phyloP scores from a whole-genome alignment of 176 grass and related monocot species.

The Oryza meridionalis region DNA sequence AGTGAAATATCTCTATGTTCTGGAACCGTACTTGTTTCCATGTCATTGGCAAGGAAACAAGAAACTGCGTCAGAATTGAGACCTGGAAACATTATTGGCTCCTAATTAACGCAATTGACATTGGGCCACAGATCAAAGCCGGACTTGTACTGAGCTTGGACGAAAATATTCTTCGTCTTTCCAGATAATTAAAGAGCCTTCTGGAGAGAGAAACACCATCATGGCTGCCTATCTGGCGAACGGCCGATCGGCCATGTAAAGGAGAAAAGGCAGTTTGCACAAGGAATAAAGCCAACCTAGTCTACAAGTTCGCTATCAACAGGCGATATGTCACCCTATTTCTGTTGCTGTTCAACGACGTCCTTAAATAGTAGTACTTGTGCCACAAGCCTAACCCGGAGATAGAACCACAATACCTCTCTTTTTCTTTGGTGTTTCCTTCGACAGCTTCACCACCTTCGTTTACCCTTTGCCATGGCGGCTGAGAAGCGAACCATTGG shows the following conservation, averaged over 20 bases:
- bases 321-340: constrained; percentile 17
- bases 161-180: neutral
- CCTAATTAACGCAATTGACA: neutral
- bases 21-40: neutral
- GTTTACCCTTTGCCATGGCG: constrained; percentile 35
- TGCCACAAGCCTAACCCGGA: constrained; percentile 29
- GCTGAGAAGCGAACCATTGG: constrained; percentile 48
- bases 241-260: constrained; percentile 14
- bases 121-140: constrained; percentile 11
- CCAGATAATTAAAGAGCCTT: constrained; percentile 39
- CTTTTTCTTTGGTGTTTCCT: neutral
- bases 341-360: constrained; percentile 23
- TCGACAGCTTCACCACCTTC: constrained; percentile 27
- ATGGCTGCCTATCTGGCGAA: constrained; percentile 42
- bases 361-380: constrained; percentile 39
- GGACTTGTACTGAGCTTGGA: neutral
- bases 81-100: neutral
- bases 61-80: neutral
- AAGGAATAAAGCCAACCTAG: constrained; percentile 44
- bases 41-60: neutral
- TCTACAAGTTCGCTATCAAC: constrained; percentile 5
- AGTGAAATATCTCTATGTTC: neutral
- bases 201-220: constrained; percentile 9
- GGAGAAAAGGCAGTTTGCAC: constrained; percentile 22
- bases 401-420: constrained; percentile 35